Evolutionary conservation across 2,329 filamentous ascomycete species (phyloP).

Genomic region (Teratosphaeria gauchensis): DNA sequence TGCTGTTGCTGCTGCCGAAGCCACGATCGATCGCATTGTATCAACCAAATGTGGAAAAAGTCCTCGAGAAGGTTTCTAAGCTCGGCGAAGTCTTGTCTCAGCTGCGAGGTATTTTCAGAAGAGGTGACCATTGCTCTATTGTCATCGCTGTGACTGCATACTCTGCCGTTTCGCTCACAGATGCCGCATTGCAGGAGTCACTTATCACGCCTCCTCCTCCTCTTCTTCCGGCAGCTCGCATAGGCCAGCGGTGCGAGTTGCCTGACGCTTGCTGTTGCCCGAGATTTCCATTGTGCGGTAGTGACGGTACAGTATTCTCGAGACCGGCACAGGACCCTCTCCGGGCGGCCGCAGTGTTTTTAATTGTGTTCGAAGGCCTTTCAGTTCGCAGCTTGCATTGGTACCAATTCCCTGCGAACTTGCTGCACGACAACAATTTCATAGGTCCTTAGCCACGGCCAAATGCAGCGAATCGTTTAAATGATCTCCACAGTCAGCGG

Average conservation of each 20-base stretch:
- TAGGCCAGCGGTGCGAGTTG: conserved; percentile 32
- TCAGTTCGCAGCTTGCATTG: too few relatives aligned
- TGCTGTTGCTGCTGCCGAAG: conserved; percentile 3
- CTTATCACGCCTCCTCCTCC: conserved; percentile 47
- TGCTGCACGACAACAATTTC: too few relatives aligned
- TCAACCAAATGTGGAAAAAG: not conserved
- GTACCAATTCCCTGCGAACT: too few relatives aligned
- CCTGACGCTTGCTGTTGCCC: not conserved
- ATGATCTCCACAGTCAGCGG: not conserved
- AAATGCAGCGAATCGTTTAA: not conserved
- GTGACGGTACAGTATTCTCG: conserved; percentile 1
- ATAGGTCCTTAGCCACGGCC: not conserved
- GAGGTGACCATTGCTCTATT: conserved; percentile 7
- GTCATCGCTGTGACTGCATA: conserved; percentile 17
- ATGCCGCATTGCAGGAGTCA: conserved; percentile 38
- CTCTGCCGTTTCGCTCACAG: conserved; percentile 26
- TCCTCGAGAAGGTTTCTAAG: conserved; percentile 11
- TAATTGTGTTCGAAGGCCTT: too few relatives aligned
- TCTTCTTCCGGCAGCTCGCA: conserved; percentile 34
- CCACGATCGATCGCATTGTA: not conserved
- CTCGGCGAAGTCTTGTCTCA: conserved; percentile 15
- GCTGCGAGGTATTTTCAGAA: conserved; percentile 12
- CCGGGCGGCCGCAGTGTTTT: too few relatives aligned
- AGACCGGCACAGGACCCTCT: not conserved
- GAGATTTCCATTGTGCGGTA: not conserved